Evolutionary conservation across 2,329 filamentous ascomycete species (phyloP).

Genomic region (Diaporthe batatas): DNA sequence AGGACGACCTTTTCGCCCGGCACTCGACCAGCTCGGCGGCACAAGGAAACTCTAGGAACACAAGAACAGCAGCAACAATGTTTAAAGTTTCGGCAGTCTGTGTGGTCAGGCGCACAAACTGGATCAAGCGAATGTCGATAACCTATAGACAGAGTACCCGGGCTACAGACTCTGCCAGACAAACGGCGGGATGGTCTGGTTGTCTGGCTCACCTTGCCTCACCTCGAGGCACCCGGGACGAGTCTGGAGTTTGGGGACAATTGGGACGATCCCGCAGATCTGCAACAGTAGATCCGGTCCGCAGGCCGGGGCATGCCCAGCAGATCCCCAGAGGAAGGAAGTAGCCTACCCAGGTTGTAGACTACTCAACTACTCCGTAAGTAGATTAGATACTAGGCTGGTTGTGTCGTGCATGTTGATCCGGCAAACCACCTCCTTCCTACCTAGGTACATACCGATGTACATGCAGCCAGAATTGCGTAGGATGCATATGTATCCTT

Average conservation of each 20-base stretch:
- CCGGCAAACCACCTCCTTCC: background rate
- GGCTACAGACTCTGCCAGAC: too few species aligned
- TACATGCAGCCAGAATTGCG: too few species aligned
- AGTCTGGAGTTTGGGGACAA: background rate
- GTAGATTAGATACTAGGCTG: background rate
- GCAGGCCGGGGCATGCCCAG: conserved; percentile 1
- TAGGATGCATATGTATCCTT: background rate
- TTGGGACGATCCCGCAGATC: conserved; percentile 22
- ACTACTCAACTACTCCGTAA: too few species aligned
- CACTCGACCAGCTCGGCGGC: too few species aligned
- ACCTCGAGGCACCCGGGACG: background rate
- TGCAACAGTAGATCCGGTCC: conserved; percentile 33
- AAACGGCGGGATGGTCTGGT: background rate
- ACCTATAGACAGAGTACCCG: background rate
- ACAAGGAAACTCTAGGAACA: too few species aligned
- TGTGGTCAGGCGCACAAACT: background rate
- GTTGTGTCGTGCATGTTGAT: background rate
- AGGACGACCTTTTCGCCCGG: too few species aligned
- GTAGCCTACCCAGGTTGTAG: background rate
- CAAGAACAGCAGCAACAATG: too few species aligned
- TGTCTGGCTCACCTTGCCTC: background rate
- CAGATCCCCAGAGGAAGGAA: background rate
- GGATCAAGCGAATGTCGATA: background rate
- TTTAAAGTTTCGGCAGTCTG: background rate
- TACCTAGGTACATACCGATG: too few species aligned